phyloP scores from a whole-genome alignment of 2,329 filamentous ascomycete species.

The Coniella lustricola region DNA sequence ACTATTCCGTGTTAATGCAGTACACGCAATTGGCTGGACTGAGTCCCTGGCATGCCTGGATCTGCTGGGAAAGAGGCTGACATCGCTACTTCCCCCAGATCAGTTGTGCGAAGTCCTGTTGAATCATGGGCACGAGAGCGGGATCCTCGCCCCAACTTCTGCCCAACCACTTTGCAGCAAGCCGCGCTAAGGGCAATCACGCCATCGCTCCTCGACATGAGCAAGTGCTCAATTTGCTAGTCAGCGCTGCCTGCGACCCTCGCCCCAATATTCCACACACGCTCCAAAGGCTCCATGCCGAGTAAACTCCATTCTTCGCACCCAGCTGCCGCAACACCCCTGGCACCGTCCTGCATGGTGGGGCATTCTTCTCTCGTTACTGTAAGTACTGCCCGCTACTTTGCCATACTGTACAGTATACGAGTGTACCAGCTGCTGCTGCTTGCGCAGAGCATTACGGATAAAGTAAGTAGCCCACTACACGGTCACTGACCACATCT shows the following conservation, averaged over 20 bases:
- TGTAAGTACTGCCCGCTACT: neutral
- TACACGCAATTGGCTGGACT: constrained; percentile 4
- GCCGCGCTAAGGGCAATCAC: constrained; percentile 15
- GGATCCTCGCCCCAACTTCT: constrained; percentile 1
- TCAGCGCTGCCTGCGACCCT: neutral
- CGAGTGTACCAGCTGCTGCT: too few relatives aligned
- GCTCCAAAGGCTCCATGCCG: neutral
- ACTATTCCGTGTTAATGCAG: constrained; percentile 15
- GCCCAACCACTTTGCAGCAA: constrained; percentile 2
- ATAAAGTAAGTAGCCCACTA: too few relatives aligned
- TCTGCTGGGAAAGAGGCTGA: too few relatives aligned
- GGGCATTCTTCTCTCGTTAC: neutral
- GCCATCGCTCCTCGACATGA: constrained; percentile 15
- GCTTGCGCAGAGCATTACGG: too few relatives aligned
- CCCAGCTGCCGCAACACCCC: neutral
- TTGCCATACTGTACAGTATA: neutral
- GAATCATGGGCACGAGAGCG: constrained; percentile 8
- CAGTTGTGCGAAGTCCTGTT: constrained; percentile 6
- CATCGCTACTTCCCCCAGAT: constrained; percentile 16
- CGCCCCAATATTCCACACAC: neutral
- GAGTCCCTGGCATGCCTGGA: neutral
- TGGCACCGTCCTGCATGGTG: neutral
- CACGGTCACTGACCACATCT: constrained; percentile 5
- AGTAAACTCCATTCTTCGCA: constrained; percentile 2
- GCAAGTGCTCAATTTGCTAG: constrained; percentile 1